phyloP scores from a whole-genome alignment of 169 alveolate species.

The Plasmodium gallinaceum region DNA sequence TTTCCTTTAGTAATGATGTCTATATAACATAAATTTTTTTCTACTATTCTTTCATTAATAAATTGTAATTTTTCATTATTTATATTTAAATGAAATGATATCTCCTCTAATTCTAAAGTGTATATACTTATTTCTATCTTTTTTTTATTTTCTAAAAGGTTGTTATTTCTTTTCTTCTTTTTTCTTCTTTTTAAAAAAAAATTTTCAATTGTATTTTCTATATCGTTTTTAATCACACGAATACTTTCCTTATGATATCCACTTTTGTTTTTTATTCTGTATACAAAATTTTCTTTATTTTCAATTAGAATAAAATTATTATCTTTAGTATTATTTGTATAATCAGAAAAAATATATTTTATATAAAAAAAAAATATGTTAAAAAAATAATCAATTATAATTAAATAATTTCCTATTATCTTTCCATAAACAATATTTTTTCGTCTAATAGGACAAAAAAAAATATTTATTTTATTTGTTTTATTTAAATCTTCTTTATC shows the following conservation, averaged over 20 bases:
- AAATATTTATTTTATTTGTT: conserved; percentile 1
- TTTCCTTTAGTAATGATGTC: conserved; percentile 27
- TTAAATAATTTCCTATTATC: conserved; percentile 42
- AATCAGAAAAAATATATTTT: conserved; percentile 6
- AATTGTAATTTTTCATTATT: conserved; percentile 2
- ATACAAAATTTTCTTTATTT: not conserved
- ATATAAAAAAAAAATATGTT: conserved; percentile 33
- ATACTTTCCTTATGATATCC: not conserved
- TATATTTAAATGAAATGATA: conserved; percentile 2
- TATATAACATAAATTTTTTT: not conserved
- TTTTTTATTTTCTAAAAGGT: not conserved
- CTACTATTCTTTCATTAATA: conserved; percentile 41
- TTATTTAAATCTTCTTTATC: not conserved
- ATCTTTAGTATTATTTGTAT: not conserved
- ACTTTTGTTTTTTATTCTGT: not conserved
- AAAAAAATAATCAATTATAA: conserved; percentile 22
- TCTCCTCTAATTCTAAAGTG: not conserved
- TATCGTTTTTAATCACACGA: not conserved
- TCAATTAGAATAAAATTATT: not conserved
- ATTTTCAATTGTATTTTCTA: not conserved
- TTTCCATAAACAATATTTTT: conserved; percentile 24
- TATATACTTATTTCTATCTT: not conserved
- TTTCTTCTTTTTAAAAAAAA: conserved; percentile 5
- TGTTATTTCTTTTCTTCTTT: not conserved
- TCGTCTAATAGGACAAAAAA: conserved; percentile 1